These are phyloP conservation scores for Colletotrichum sp. DNA, from an alignment of 2,329 filamentous ascomycete species.

Conservation along the genomic window DNA sequence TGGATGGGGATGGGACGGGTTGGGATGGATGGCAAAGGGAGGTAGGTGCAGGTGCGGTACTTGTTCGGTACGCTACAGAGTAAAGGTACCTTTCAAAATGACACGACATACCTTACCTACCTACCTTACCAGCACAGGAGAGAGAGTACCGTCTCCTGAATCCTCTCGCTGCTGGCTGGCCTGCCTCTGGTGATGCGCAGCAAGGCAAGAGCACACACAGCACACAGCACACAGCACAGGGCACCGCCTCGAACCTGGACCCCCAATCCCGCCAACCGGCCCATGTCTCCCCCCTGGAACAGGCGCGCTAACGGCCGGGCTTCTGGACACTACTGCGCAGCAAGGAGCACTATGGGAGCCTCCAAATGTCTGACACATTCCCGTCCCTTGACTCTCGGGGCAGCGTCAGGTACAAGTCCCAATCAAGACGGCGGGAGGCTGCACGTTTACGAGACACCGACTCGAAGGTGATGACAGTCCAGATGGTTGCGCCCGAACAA, in stretches of 20 bases:
- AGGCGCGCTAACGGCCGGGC: conserved; percentile 1
- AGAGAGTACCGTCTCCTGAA: not conserved
- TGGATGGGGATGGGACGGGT: not conserved
- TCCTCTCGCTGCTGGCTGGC: not conserved
- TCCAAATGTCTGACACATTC: conserved; percentile 3
- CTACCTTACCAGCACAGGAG: not conserved
- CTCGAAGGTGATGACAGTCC: not conserved
- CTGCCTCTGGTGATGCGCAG: not conserved
- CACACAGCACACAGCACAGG: not conserved
- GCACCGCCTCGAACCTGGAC: not conserved
- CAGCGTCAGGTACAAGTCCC: not conserved
- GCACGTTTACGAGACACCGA: not conserved
- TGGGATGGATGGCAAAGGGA: not conserved
- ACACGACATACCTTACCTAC: not conserved
- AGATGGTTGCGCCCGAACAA: not conserved
- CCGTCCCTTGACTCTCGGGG: not conserved
- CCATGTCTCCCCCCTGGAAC: not conserved
- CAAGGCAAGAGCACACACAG: not conserved
- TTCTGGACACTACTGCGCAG: not conserved
- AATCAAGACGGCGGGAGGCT: not conserved
- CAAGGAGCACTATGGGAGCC: not conserved
- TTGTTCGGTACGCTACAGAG: not conserved
- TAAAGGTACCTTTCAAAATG: not conserved
- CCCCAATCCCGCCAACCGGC: not conserved
- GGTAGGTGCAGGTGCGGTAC: not conserved